Evolutionary conservation across 352 stramenopile genomes (phyloP).

Genomic region (Albugo candida): DNA sequence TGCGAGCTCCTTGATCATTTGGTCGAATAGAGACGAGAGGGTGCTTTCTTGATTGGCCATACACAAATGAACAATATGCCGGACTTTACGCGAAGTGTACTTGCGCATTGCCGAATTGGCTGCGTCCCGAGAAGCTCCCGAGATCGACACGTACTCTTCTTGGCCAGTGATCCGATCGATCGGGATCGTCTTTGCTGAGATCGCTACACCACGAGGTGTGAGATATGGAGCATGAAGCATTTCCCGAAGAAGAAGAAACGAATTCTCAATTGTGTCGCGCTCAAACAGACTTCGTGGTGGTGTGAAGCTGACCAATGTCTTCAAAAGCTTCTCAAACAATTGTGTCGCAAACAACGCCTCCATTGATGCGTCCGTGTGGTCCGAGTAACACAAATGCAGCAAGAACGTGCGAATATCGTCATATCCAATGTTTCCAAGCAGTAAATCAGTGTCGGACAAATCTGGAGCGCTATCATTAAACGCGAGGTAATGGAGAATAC

Average conservation of each 20-base stretch:
- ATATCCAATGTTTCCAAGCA: constrained; percentile 63
- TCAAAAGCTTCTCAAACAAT: constrained; percentile 56
- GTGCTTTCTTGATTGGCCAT: constrained; percentile 52
- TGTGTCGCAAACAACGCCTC: constrained; percentile 43
- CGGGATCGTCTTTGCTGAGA: constrained; percentile 74
- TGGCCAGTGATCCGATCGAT: constrained; percentile 71
- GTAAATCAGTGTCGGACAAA: constrained; percentile 22
- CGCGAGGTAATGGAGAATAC: constrained; percentile 51
- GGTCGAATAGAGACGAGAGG: constrained; percentile 47
- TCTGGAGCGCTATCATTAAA: constrained; percentile 1
- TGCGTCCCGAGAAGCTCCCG: constrained; percentile 57
- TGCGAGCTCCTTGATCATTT: constrained; percentile 72
- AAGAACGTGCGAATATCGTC: constrained; percentile 62
- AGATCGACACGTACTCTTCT: constrained; percentile 77
- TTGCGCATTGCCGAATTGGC: constrained; percentile 66
- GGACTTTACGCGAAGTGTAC: constrained; percentile 74
- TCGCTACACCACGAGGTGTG: constrained; percentile 52
- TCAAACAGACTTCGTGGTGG: constrained; percentile 52
- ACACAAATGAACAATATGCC: constrained; percentile 62
- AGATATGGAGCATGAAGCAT: constrained; percentile 73
- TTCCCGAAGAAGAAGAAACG: constrained; percentile 52
- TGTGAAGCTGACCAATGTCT: constrained; percentile 52
- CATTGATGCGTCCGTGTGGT: constrained; percentile 62
- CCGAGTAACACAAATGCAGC: constrained; percentile 64
- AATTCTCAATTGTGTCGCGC: constrained; percentile 64